These are phyloP conservation scores for Pycnococcus provasolii DNA, from an alignment of 139 green algal genomes.

Conservation along the genomic window DNA sequence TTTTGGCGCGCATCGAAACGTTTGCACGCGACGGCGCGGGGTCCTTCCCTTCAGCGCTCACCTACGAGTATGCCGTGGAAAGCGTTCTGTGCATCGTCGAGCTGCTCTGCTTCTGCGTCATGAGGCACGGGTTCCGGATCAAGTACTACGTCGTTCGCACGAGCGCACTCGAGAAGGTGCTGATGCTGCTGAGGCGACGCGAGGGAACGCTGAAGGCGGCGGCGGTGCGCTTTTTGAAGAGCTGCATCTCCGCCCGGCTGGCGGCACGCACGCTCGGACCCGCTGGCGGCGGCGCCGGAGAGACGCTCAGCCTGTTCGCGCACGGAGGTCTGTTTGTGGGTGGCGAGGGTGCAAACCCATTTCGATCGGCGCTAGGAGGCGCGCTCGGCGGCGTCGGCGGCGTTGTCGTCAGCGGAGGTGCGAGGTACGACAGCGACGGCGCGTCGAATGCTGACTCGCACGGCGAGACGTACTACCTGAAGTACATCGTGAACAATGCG, in stretches of 20 bases:
- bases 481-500: slow-evolving; percentile 62
- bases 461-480: slow-evolving; percentile 70
- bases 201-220: slow-evolving; percentile 78
- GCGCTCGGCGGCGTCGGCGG: too few species aligned
- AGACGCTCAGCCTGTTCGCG: too few species aligned
- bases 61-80: neutral
- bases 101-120: slow-evolving; percentile 89
- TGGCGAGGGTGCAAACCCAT: too few species aligned
- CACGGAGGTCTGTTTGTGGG: too few species aligned
- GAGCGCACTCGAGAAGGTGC: slow-evolving; percentile 75
- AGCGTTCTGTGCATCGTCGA: slow-evolving; percentile 54
- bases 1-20: slow-evolving; percentile 34
- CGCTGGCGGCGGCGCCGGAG: too few species aligned
- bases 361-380: too few species aligned
- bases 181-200: slow-evolving; percentile 58
- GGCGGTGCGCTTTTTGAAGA: slow-evolving; percentile 83
- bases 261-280: neutral
- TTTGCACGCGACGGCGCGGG: neutral
- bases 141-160: slow-evolving; percentile 76
- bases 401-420: too few species aligned
- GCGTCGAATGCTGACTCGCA: neutral
- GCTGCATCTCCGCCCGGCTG: slow-evolving; percentile 66
- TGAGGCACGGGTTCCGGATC: slow-evolving; percentile 65
- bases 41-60: neutral
- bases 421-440: too few species aligned